These are phyloP conservation scores for Castanea sativa DNA, from an alignment of 306 rosid genomes.

Conservation along the genomic window DNA sequence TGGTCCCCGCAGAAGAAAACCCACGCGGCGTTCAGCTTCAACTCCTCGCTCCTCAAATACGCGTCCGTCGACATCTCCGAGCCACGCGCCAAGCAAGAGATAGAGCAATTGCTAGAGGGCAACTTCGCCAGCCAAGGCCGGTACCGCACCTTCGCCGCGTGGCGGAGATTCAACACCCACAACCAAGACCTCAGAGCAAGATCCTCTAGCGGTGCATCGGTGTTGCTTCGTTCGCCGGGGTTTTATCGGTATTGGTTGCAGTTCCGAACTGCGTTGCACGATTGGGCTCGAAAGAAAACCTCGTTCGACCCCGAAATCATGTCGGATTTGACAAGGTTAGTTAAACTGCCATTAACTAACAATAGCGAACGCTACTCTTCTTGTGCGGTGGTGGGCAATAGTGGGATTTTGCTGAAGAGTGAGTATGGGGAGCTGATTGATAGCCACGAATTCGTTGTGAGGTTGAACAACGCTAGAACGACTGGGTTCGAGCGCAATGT, in stretches of 20 bases:
- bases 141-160: constrained; percentile 60
- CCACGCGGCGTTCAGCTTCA: constrained; percentile 3
- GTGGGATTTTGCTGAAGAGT: constrained; percentile 79
- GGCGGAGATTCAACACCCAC: constrained; percentile 68
- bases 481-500: constrained; percentile 54
- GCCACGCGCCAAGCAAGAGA: constrained; percentile 52
- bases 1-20: too few species aligned
- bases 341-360: constrained; percentile 56
- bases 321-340: constrained; percentile 50
- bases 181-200: constrained; percentile 19
- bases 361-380: constrained; percentile 46
- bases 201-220: constrained; percentile 41
- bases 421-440: constrained; percentile 64
- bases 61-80: constrained; percentile 65
- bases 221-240: constrained; percentile 57
- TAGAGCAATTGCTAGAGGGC: constrained; percentile 72
- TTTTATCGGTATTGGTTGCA: constrained; percentile 82
- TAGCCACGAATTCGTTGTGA: constrained; percentile 67
- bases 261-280: constrained; percentile 59
- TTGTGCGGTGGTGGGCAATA: constrained; percentile 93
- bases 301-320: constrained; percentile 54
- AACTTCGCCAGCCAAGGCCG: constrained; percentile 65
- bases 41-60: constrained; percentile 62
- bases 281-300: constrained; percentile 67
- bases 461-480: constrained; percentile 83